These are phyloP conservation scores for Solanum commersonii DNA, from an alignment of 257 asterid genomes.

Conservation along the genomic window DNA sequence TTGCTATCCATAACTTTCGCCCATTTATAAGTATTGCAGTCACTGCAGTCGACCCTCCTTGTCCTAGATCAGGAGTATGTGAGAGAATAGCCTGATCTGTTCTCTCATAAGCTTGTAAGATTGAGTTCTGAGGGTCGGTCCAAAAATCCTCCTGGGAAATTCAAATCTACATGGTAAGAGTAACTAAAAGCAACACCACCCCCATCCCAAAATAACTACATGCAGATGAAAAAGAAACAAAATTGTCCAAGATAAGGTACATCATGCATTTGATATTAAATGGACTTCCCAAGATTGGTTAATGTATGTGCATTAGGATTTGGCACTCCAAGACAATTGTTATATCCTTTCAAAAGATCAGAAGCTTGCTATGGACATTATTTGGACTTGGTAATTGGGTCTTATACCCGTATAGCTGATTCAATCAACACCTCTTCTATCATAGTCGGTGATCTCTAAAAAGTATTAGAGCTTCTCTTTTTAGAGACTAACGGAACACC, in stretches of 20 bases:
- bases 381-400: neutral
- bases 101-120: conserved; percentile 65
- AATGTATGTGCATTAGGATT: neutral
- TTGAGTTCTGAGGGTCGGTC: conserved; percentile 53
- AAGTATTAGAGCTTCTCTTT: neutral
- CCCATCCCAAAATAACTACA: neutral
- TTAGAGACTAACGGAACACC: neutral
- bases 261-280: neutral
- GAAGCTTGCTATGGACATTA: neutral
- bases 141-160: conserved; percentile 63
- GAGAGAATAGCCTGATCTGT: conserved; percentile 85
- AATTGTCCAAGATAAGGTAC: neutral
- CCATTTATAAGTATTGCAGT: conserved; percentile 68
- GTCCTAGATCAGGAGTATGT: conserved; percentile 71
- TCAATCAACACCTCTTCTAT: neutral
- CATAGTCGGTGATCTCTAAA: neutral
- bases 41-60: conserved; percentile 97
- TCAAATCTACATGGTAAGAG: neutral
- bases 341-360: neutral
- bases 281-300: neutral
- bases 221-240: neutral
- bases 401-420: neutral
- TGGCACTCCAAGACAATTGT: neutral
- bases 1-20: conserved; percentile 70
- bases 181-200: neutral